A percentile compares a stretch with the other conserved stretches of the same genome.
Conservation (phyloP, 2,329 filamentous ascomycete genomes). For the Curvularia lunata region DNA sequence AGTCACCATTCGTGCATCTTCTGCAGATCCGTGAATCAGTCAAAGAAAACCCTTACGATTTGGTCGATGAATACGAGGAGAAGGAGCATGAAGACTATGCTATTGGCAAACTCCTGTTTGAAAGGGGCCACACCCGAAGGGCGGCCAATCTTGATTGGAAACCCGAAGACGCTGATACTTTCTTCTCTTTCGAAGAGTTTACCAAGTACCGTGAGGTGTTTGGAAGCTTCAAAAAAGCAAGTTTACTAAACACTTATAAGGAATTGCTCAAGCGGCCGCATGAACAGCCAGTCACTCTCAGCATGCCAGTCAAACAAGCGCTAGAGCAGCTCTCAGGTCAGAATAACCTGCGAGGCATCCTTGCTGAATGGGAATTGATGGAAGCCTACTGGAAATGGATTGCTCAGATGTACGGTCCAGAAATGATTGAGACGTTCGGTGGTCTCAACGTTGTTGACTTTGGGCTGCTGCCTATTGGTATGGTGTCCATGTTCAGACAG, state of each 20-base stretch:
- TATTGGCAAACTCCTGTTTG: conserved; percentile 38
- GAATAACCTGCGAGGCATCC: conserved; percentile 34
- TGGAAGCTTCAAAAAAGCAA: conserved; percentile 11
- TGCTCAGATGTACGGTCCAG: conserved; percentile 46
- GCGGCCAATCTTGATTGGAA: conserved; percentile 18
- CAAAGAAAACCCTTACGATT: conserved; percentile 45
- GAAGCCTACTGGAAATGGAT: conserved; percentile 48
- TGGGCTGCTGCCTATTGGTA: conserved; percentile 45
- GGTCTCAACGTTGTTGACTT: conserved; percentile 44
- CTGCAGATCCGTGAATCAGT: conserved; percentile 52
- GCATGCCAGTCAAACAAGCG: conserved; percentile 29
- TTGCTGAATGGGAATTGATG: conserved; percentile 34
- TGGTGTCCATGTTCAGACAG: conserved; percentile 45
- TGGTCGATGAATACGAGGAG: conserved; percentile 53
- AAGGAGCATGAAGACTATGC: conserved; percentile 47
- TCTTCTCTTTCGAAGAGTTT: conserved; percentile 41
- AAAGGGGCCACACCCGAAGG: conserved; percentile 18
- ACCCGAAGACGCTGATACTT: conserved; percentile 25
- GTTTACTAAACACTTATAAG: conserved; percentile 25
- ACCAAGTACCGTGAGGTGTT: conserved; percentile 29
- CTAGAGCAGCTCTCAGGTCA: conserved; percentile 27
- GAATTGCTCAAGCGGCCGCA: conserved; percentile 30
- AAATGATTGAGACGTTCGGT: conserved; percentile 45
- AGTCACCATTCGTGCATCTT: conserved; percentile 58
- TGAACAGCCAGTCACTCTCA: conserved; percentile 30